Evolutionary conservation across 352 stramenopile genomes (phyloP), one percentile per base, ranked within the genome.

Genomic region (Phytophthora boehmeriae): DNA sequence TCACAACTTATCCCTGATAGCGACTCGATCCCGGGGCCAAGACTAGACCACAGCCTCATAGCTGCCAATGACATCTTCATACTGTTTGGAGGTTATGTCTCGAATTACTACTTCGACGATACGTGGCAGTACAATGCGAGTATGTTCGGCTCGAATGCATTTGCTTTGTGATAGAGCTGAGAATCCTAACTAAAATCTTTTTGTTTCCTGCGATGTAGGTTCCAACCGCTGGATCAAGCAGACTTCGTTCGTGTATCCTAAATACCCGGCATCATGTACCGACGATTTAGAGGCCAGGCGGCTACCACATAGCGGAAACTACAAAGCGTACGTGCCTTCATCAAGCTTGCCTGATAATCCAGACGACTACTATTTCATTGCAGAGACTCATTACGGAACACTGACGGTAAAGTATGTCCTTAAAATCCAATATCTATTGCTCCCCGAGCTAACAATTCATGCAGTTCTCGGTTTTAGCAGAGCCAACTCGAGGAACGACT

Each of bases 71-170:
- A 96, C 43, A 69, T 97, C 0, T 89, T 98, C n/a, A 54, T 98
- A 8, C 61, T 98, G 1, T 92, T 98, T 52, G 95, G 96, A 13
- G 96, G 96, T 0, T 98, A 97, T 69, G 69, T 91, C 36, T 86
- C 92, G 63, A 98, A 98, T 57, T 88, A 95, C 61, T 93, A 97
- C 69, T 98, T 96, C 65, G 85, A 97, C 41, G 96, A 98, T 65
- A 97, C 92, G 16, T 99, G 97, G 97, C 89, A 98, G 63, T 98
- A 96, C 77, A 98, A 98, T 72, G 95, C 95, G 35, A 95, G 86
- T 72, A 82, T 68, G 62, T 76, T 10, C 38, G n/a, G 19, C 16
- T 34, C 46, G n/a, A 8, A 16, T 28, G 4, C 3, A 44, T 19
- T 48, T 8, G 32, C n/a, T 23, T 36, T 36, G 16, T 38, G 44